phyloP scores from a whole-genome alignment of 352 stramenopile species.

The Phytopythium vexans region DNA sequence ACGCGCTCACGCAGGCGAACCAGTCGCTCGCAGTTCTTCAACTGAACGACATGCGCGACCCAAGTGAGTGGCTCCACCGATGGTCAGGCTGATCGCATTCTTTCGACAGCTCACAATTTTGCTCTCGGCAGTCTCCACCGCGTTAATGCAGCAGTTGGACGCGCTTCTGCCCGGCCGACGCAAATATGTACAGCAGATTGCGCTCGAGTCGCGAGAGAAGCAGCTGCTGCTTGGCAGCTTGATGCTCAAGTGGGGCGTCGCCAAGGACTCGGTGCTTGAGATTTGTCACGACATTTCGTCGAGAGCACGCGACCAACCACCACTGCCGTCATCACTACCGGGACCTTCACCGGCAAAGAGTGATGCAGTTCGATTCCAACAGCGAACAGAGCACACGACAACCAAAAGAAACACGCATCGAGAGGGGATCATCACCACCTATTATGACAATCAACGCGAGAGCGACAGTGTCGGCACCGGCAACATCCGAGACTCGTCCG shows the following conservation, averaged over 20 bases:
- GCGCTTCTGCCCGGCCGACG: slow-evolving; percentile 17
- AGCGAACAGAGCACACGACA: slow-evolving; percentile 5
- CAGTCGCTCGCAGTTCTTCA: slow-evolving; percentile 40
- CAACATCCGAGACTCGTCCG: too few relatives aligned
- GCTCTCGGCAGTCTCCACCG: slow-evolving; percentile 12
- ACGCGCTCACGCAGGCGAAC: slow-evolving; percentile 43
- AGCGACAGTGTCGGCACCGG: neutral
- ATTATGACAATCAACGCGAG: slow-evolving; percentile 12
- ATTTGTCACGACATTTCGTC: slow-evolving; percentile 31
- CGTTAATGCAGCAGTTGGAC: slow-evolving; percentile 15
- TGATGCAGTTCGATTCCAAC: slow-evolving; percentile 6
- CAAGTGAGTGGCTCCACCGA: slow-evolving; percentile 10
- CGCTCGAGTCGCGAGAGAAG: slow-evolving; percentile 35
- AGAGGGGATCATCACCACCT: neutral
- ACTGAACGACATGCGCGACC: slow-evolving; percentile 25
- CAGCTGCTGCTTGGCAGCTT: slow-evolving; percentile 40
- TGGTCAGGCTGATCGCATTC: too few relatives aligned
- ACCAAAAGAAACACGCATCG: slow-evolving; percentile 1
- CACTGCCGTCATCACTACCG: neutral
- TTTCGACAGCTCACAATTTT: neutral
- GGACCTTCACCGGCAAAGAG: neutral
- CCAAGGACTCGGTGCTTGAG: slow-evolving; percentile 44
- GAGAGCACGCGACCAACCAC: neutral
- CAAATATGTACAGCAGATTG: slow-evolving; percentile 28
- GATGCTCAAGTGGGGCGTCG: slow-evolving; percentile 51